Evolutionary conservation across 176 grass and related monocot species (phyloP).

Genomic region (Alopecurus myosuroides): DNA sequence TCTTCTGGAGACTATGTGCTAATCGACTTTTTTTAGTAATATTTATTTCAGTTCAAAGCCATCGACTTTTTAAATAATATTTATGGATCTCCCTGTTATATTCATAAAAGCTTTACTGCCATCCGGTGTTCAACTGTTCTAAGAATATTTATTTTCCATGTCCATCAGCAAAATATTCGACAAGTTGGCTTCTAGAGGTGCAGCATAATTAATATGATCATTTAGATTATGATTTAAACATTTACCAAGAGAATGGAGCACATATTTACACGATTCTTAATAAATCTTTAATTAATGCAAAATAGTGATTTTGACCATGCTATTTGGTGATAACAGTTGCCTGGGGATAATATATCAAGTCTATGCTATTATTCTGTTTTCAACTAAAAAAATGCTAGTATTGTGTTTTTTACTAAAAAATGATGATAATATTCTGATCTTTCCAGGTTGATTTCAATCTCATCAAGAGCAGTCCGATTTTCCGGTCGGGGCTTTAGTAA

Average conservation of each 20-base stretch:
- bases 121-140: neutral
- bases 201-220: neutral
- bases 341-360: too few relatives aligned
- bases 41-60: too few relatives aligned
- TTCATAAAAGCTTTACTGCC: neutral
- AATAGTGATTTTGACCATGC: neutral
- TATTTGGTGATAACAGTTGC: neutral
- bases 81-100: neutral
- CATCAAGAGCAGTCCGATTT: too few relatives aligned
- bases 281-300: neutral
- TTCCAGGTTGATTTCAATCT: too few relatives aligned
- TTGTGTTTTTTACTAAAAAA: too few relatives aligned
- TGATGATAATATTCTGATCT: too few relatives aligned
- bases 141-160: neutral
- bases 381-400: too few relatives aligned
- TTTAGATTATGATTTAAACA: neutral
- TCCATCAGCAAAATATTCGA: neutral
- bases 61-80: neutral
- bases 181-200: neutral
- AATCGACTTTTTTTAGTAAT: too few relatives aligned
- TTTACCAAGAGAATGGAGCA: neutral
- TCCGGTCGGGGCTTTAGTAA: too few relatives aligned
- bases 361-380: too few relatives aligned
- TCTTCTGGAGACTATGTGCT: constrained; percentile 76
- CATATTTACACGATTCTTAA: neutral